Evolutionary conservation across 371 early-diverging fungal species (phyloP).

Genomic region (Umbelopsis sp.): DNA sequence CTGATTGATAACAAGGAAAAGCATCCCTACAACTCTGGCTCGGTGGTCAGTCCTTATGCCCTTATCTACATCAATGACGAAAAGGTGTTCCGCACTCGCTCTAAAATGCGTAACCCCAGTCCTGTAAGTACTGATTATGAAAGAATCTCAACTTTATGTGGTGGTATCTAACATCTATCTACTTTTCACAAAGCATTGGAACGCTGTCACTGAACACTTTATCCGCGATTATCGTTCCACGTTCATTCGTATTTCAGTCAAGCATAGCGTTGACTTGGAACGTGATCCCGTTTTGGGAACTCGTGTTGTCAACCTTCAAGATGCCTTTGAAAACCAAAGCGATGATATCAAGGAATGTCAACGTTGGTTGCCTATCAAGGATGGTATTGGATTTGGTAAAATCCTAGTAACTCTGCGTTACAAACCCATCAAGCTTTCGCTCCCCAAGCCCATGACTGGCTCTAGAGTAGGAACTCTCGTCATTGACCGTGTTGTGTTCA

Average conservation of each 20-base stretch:
- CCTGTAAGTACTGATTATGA: constrained; percentile 32
- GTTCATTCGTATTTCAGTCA: constrained; percentile 37
- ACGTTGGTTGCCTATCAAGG: constrained; percentile 36
- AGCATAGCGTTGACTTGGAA: constrained; percentile 39
- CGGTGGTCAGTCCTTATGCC: constrained; percentile 46
- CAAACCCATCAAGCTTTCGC: constrained; percentile 42
- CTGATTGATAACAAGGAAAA: constrained; percentile 34
- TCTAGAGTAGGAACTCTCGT: constrained; percentile 43
- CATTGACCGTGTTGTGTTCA: constrained; percentile 31
- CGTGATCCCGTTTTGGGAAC: constrained; percentile 45
- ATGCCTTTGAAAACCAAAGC: constrained; percentile 34
- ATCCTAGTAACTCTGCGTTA: constrained; percentile 41
- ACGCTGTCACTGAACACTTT: constrained; percentile 43
- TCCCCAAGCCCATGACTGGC: constrained; percentile 23
- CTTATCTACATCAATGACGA: constrained; percentile 43
- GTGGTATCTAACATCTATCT: not conserved
- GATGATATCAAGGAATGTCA: constrained; percentile 39
- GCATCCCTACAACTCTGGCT: constrained; percentile 44
- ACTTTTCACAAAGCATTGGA: constrained; percentile 38
- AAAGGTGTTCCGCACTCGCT: constrained; percentile 41
- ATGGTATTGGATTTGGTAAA: constrained; percentile 50
- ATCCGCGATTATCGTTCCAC: constrained; percentile 30
- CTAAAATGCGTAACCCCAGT: constrained; percentile 39
- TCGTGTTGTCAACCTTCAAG: constrained; percentile 24
- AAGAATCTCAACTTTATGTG: not conserved